Base-by-base conservation (phyloP, 2,329 filamentous ascomycete genomes). In the Beauveria pseudobassiana region DNA sequence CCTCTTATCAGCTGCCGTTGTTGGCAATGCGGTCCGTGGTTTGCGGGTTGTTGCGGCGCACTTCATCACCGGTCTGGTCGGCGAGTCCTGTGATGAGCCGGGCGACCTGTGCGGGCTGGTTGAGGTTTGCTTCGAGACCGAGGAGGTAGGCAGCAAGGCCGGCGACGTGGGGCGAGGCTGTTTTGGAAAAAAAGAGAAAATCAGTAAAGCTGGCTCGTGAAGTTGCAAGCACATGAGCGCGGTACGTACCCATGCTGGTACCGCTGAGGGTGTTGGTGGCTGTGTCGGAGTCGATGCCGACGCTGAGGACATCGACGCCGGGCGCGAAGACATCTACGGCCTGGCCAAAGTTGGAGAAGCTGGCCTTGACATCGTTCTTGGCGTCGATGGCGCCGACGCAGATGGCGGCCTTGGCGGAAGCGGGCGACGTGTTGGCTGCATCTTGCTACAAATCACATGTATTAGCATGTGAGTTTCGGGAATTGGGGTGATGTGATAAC, bases 101-200 rank as follows among this genome's bases (percentile, higher is more conserved):
- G 46, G 70, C 73, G 26, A 81, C 75, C 28, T 69, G 62, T 20
- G 60, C 51, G n/a, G 71, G 65, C 54, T 74, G 72, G 8, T 72
- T 76, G 64, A 86, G 71, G 59, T 72, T 68, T 12, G 12, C n/a
- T 73, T 85, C 81, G 60, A 85, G 77, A 58, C 75, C 68, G 76
- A 90, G 85, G 38, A 90, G 75, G 73, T 90, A 90, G 30, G 86
- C 86, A 16, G 84, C 85, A 3, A 90, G 77, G 53, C 88, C 88
- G 53, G 84, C 81, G 59, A 90, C 80, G 70, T 89, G 87, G 1
- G 87, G 87, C 14, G 81, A 81, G 28, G 87, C 86, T 75, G 46
- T 50, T 6, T 38, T 38, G 34, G 34, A 4, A 5, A 5, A 5
- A 34, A 5, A 14, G 22, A 18, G 22, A 38, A n/a, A 38, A 54